phyloP scores from a whole-genome alignment of 257 asterid genomes.

The Capsicum baccatum region DNA sequence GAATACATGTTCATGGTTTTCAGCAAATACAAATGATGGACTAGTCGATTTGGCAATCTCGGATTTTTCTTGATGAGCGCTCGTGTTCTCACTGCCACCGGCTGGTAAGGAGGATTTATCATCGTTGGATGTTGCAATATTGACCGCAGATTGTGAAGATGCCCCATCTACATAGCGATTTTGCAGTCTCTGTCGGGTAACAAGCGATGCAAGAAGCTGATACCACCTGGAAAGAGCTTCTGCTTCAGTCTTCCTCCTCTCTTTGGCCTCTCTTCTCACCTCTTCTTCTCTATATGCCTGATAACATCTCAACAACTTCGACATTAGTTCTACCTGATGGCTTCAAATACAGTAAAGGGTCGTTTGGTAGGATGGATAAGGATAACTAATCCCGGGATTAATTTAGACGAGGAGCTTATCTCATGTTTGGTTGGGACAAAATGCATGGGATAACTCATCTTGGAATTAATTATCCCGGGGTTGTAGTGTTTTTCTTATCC shows the following conservation, averaged over 20 bases:
- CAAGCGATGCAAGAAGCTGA: slow-evolving; percentile 89
- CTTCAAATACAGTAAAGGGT: not conserved
- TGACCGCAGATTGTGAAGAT: slow-evolving; percentile 39
- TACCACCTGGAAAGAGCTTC: slow-evolving; percentile 93
- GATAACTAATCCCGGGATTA: no score
- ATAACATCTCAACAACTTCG: slow-evolving; percentile 30
- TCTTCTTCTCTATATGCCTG: slow-evolving; percentile 94
- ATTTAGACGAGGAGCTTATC: no score
- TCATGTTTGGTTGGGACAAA: no score
- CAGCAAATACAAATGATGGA: slow-evolving; percentile 37
- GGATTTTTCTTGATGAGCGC: slow-evolving; percentile 38
- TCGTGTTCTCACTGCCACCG: slow-evolving; percentile 28
- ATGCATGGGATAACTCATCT: no score
- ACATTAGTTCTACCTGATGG: not conserved
- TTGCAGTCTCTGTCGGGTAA: slow-evolving; percentile 78
- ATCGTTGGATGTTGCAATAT: slow-evolving; percentile 38
- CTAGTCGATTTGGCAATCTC: slow-evolving; percentile 28
- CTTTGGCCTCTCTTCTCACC: slow-evolving; percentile 74
- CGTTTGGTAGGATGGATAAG: no score
- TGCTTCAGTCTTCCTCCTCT: slow-evolving; percentile 61
- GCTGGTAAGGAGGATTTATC: slow-evolving; percentile 33
- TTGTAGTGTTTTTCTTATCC: no score
- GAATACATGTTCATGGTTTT: slow-evolving; percentile 69
- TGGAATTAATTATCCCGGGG: no score
- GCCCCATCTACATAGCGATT: slow-evolving; percentile 58